Base-by-base conservation (phyloP, 306 rosid genomes). In the Quercus agrifolia region DNA sequence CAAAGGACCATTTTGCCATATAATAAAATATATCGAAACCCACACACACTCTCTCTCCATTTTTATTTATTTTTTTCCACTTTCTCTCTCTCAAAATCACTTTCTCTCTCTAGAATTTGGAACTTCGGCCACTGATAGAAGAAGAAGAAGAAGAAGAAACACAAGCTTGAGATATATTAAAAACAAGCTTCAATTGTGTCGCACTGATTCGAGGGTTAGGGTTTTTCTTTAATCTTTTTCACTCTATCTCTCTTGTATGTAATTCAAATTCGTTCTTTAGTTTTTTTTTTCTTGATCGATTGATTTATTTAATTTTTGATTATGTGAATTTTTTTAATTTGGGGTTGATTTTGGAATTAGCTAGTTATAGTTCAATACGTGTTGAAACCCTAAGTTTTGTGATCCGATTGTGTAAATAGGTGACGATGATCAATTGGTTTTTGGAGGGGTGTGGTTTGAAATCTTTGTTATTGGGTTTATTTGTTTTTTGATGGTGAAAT, bases 1-100 rank as follows among this genome's bases (percentile, higher is more conserved):
- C 98, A 93, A 89, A 88, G 85, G 88, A 87, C 83, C 6, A 14
- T 14, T 21, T 79, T 59, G 84, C 86, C 85, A 78, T 89, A 87
- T 82, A 87, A 85, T 87, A 90, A 89, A 90, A 86, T 87, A 90
- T 86, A 90, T 86, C 91, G 93, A 85, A 86, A 38, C 84, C 86
- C 86, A 35, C 77, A 23, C 77, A 63, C 67, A 30, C 46, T 41
- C 46, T 38, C 44, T 38, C 62, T 30, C 74, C 49, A 79, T 76
- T 74, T 35, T 38, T 77, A 44, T 72, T n/a, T 23, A 23, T 74
- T 63, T 82, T 57, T 77, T 21, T 23, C 33, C 46, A 38, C 46
- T 38, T 7, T 52, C 23, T 56, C 71, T 56, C 73, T 35, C 74
- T n/a, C 12, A 49, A 49, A 49, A 49, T 49, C 62, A 71, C 81